Base-by-base conservation (phyloP, 495 filamentous ascomycete genomes). In the Penicillium herquei region DNA sequence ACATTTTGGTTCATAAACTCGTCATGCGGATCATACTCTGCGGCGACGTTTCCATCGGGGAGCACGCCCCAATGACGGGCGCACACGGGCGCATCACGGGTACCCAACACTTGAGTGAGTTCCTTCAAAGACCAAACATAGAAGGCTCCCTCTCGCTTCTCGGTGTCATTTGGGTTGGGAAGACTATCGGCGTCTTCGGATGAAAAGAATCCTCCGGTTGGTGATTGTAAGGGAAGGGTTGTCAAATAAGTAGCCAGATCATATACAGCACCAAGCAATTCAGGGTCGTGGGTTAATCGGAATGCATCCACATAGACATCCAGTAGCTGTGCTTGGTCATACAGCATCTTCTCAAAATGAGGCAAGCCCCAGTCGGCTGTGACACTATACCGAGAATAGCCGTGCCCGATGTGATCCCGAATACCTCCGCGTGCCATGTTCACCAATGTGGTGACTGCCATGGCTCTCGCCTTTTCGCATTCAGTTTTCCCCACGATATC, bases 261-360 rank as follows among this genome's bases (percentile, higher is more conserved):
- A 60, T 90, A 86, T 11, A 95, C 89, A 6, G 88, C 85, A 40
- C 89, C 87, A 8, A 92, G 81, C 44, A 96, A 77, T 65, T 93
- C 88, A 16, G 80, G 70, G 34, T 88, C 82, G 53, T 82, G 78
- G 9, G 84, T 86, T 6, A 88, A 72, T 10, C 92, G 79, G 76
- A 91, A 98, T 0, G 88, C 93, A 64, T 98, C 93, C 6, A 96
- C 78, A 65, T 95, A 98, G 18, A 91, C 81, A 56, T 88, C 82
- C 12, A 98, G 71, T 11, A 98, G 82, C 57, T 97, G 88, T 7
- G 88, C 90, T 60, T 98, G 93, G 65, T 98, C 95, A 53, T 93
- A 92, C 3, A 97, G 83, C 90, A 98, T 96, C 79, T 98, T 98
- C 72, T 98, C 94, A 64, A 98, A 98, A 64, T 96, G 92, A 21